Conservation (phyloP, 805 yeast genomes). For the Myxozyma mucilagina region DNA sequence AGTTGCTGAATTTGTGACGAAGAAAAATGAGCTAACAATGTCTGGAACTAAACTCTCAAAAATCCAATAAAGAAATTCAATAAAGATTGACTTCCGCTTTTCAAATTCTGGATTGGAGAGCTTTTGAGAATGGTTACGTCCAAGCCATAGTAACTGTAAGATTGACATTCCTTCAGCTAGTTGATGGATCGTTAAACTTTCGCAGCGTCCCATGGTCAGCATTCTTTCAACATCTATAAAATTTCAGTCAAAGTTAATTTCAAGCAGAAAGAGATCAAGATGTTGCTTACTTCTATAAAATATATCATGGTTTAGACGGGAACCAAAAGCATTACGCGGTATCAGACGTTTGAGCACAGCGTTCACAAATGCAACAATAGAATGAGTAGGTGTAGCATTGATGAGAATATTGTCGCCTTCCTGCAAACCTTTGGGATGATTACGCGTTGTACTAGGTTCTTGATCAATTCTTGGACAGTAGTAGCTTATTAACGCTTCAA, state of each 20-base stretch:
- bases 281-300: constrained; percentile 5
- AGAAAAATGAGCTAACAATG: constrained; percentile 57
- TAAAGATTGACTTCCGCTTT: constrained; percentile 44
- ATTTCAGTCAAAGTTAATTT: background rate
- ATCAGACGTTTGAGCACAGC: constrained; percentile 9
- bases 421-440: background rate
- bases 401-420: background rate
- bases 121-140: constrained; percentile 31
- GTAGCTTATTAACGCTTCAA: constrained; percentile 4
- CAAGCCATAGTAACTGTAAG: constrained; percentile 58
- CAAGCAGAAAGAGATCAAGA: background rate
- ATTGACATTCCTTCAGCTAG: constrained; percentile 45
- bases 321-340: constrained; percentile 17
- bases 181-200: constrained; percentile 40
- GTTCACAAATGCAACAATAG: constrained; percentile 12
- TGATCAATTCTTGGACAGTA: constrained; percentile 11
- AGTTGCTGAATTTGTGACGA: constrained; percentile 60
- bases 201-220: constrained; percentile 45
- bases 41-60: constrained; percentile 49
- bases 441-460: background rate
- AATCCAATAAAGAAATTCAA: constrained; percentile 59
- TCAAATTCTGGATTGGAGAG: constrained; percentile 45
- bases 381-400: constrained; percentile 6
- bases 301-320: background rate
- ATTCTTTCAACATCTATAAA: constrained; percentile 33